Evolutionary conservation across 768 basidiomycete species (phyloP), one percentile per base, ranked within the genome.

Genomic region (Tephrocybe sp.): DNA sequence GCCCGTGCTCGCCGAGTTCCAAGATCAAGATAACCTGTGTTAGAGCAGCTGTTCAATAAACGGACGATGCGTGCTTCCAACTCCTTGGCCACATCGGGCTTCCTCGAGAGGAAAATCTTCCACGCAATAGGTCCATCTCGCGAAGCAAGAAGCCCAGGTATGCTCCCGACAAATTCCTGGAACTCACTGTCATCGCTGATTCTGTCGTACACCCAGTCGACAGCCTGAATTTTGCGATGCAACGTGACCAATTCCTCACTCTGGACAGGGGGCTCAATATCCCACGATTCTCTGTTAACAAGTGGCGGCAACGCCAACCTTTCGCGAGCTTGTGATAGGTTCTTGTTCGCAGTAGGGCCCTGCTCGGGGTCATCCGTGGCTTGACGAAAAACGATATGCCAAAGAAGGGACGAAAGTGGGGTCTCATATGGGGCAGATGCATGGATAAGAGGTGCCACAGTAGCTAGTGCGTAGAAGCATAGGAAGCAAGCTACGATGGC

Each of bases 341-440:
- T n/a, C n/a, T n/a, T n/a, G n/a, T n/a, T n/a, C n/a, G n/a, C n/a
- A n/a, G n/a, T n/a, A n/a, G n/a, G n/a, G n/a, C n/a, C n/a, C n/a
- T n/a, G n/a, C n/a, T n/a, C n/a, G n/a, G n/a, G n/a, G n/a, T n/a
- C n/a, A n/a, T n/a, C n/a, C n/a, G n/a, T n/a, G n/a, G n/a, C n/a
- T n/a, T n/a, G 36, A 16, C 4, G 5, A 2, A 38, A 30, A n/a
- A 27, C 16, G 36, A 38, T n/a, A 27, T 16, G 27, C 15, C 19
- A 25, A 9, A 49, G 18, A 18, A 19, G 39, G 7, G 21, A 18
- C n/a, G 47, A 34, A 13, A 49, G 22, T 9, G 44, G 44, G 2
- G 50, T 52, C 35, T 52, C 44, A 7, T 39, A 46, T 11, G 50
- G 50, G 16, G 50, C 37, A 16, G 50, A 35, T 22, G 18, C 19